These are phyloP conservation scores for Penicillium thymicola DNA, from an alignment of 2,329 filamentous ascomycete species.

Conservation along the genomic window DNA sequence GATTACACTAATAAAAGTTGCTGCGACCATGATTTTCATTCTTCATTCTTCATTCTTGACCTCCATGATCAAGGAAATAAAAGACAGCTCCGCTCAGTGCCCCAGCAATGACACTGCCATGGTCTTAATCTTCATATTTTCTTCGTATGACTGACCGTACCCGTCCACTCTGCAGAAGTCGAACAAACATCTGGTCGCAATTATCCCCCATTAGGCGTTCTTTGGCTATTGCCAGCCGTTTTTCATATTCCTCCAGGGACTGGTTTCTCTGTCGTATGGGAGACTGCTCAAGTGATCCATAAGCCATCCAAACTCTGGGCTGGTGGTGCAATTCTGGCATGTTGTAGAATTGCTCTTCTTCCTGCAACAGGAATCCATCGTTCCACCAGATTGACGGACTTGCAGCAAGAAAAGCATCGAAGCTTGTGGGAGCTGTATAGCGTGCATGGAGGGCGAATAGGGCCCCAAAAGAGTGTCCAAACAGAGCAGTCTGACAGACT, in stretches of 20 bases:
- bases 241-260: conserved; percentile 29
- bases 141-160: conserved; percentile 16
- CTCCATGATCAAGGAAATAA: conserved; percentile 13
- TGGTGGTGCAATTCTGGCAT: conserved; percentile 2
- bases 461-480: conserved; percentile 51
- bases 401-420: conserved; percentile 46
- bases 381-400: conserved; percentile 52
- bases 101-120: conserved; percentile 31
- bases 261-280: conserved; percentile 29
- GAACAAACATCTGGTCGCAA: conserved; percentile 19
- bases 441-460: conserved; percentile 48
- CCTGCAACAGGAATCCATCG: conserved; percentile 38
- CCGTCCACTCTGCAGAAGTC: conserved; percentile 12
- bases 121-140: conserved; percentile 32
- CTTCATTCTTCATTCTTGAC: not conserved
- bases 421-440: conserved; percentile 41
- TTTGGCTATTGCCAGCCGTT: conserved; percentile 13
- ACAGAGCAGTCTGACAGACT: conserved; percentile 44
- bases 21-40: not conserved
- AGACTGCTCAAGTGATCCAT: conserved; percentile 36
- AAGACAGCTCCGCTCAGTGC: conserved; percentile 25
- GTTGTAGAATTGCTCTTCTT: conserved; percentile 29
- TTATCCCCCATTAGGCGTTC: conserved; percentile 28
- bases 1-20: not conserved
- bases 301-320: conserved; percentile 32